Percentiles rank a stretch among this genome's conserved stretches.
These are phyloP conservation scores for Aspergillus fischeri DNA, from an alignment of 2,329 filamentous ascomycete genomes.

Conservation along the genomic window DNA sequence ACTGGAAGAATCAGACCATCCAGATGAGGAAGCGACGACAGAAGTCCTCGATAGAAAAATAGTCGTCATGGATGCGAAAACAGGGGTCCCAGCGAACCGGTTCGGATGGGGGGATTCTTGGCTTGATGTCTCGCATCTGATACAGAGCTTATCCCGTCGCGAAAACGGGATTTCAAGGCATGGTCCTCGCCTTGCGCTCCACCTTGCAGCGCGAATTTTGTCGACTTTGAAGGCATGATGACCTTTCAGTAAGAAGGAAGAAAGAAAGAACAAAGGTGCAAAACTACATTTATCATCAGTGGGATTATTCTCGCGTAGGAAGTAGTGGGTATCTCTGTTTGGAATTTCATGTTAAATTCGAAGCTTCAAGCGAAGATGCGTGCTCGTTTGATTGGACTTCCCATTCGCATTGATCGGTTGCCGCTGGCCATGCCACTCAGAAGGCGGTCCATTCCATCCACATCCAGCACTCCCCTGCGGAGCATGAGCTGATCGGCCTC, in stretches of 20 bases:
- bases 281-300: not conserved
- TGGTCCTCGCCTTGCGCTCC: constrained; percentile 51
- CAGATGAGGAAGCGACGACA: constrained; percentile 6
- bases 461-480: constrained; percentile 41
- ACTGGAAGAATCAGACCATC: constrained; percentile 16
- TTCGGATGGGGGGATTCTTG: constrained; percentile 8
- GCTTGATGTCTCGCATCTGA: constrained; percentile 49
- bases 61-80: not conserved
- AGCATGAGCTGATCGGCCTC: constrained; percentile 41
- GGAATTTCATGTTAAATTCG: constrained; percentile 6
- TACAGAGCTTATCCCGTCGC: constrained; percentile 47
- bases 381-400: constrained; percentile 34
- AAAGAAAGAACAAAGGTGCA: not conserved
- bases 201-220: constrained; percentile 47
- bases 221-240: not conserved
- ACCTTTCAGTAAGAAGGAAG: not conserved
- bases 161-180: constrained; percentile 45
- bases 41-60: not conserved
- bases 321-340: constrained; percentile 26
- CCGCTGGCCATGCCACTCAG: constrained; percentile 40
- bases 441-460: constrained; percentile 46
- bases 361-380: constrained; percentile 31
- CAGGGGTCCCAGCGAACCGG: constrained; percentile 5
- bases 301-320: constrained; percentile 8
- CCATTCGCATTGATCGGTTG: constrained; percentile 27